Evolutionary conservation across 768 basidiomycete species (phyloP).

Genomic region (Termitomyces titanicus): DNA sequence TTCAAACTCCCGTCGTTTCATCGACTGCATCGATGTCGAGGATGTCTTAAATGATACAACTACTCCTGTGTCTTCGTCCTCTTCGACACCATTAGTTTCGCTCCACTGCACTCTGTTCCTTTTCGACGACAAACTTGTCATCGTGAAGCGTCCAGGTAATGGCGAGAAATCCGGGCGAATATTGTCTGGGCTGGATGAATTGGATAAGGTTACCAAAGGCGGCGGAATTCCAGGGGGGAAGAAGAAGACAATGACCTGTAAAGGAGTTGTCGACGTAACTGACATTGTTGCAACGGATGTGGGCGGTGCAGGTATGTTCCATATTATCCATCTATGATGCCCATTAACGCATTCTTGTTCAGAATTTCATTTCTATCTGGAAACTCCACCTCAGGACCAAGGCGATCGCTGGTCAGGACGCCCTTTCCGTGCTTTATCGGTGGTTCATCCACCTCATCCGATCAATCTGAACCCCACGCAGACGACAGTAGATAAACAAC

Average conservation of each 20-base stretch:
- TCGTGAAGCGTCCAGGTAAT: constrained; percentile 80
- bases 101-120: constrained; percentile 88
- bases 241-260: constrained; percentile 81
- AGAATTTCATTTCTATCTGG: constrained; percentile 88
- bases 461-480: constrained; percentile 63
- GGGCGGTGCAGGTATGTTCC: constrained; percentile 72
- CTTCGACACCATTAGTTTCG: constrained; percentile 35
- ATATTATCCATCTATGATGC: not conserved
- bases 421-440: constrained; percentile 73
- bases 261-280: constrained; percentile 79
- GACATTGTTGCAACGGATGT: constrained; percentile 83
- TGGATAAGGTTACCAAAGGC: constrained; percentile 68
- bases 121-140: constrained; percentile 91
- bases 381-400: constrained; percentile 78
- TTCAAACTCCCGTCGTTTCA: constrained; percentile 80
- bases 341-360: not conserved
- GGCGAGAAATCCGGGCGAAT: constrained; percentile 72
- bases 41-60: constrained; percentile 60
- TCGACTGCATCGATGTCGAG: constrained; percentile 93
- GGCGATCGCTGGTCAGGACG: constrained; percentile 87
- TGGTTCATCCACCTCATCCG: constrained; percentile 71
- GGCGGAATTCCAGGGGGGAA: constrained; percentile 58
- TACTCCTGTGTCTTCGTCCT: constrained; percentile 39
- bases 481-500: constrained; percentile 65
- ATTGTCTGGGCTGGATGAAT: constrained; percentile 72